phyloP scores from a whole-genome alignment of 2,329 filamentous ascomycete genomes.

The Colletotrichum higginsianum region DNA sequence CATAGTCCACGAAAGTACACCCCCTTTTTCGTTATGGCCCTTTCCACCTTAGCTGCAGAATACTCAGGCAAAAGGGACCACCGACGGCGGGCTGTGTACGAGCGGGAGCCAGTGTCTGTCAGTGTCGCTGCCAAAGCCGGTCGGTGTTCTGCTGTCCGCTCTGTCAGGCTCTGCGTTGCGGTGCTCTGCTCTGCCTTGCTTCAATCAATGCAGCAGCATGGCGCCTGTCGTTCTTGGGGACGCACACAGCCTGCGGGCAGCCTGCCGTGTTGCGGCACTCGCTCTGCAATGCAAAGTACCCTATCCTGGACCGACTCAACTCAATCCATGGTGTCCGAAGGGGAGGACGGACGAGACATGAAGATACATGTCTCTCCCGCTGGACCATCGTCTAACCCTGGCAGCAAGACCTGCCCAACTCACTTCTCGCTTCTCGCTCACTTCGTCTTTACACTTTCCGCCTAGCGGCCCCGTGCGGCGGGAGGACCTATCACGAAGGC shows the following conservation, averaged over 20 bases:
- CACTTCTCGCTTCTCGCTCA: slow-evolving; percentile 1
- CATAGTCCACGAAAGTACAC: background rate
- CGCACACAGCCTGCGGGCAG: slow-evolving; percentile 8
- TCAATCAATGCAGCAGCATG: background rate
- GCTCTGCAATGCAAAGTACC: slow-evolving; percentile 14
- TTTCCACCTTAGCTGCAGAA: slow-evolving; percentile 5
- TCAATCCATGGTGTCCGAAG: slow-evolving; percentile 23
- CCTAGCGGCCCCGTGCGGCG: slow-evolving; percentile 19
- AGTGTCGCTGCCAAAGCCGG: slow-evolving; percentile 31
- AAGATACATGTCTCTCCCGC: slow-evolving; percentile 9
- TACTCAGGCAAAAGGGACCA: slow-evolving; percentile 24
- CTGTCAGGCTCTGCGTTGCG: slow-evolving; percentile 13
- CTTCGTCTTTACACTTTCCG: slow-evolving; percentile 13
- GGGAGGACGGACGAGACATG: background rate
- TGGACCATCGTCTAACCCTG: background rate
- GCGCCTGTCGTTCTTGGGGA: slow-evolving; percentile 1
- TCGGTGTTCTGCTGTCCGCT: slow-evolving; percentile 24
- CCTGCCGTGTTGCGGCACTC: slow-evolving; percentile 1
- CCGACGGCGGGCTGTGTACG: slow-evolving; percentile 14
- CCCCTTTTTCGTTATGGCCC: background rate
- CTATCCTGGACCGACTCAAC: slow-evolving; percentile 28
- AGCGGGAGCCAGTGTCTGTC: slow-evolving; percentile 39
- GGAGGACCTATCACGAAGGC: slow-evolving; percentile 16
- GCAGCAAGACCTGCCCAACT: background rate
- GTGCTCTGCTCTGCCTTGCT: slow-evolving; percentile 14